phyloP scores from a whole-genome alignment of 192 early-diverging fungal genomes.

The Entrophospora sp. region DNA sequence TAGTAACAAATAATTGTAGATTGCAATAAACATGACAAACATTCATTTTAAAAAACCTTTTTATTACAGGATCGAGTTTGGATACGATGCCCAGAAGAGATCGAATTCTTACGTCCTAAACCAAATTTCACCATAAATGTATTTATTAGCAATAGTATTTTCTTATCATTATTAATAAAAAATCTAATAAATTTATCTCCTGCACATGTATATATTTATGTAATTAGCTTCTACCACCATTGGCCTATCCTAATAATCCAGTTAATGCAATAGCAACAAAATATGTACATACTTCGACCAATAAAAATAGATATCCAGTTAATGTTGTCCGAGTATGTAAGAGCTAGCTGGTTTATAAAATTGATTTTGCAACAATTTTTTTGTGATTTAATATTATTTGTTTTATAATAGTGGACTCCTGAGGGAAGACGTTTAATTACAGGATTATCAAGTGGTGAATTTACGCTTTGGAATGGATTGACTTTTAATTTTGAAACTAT shows the following conservation, averaged over 20 bases:
- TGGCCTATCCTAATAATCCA: conserved; percentile 57
- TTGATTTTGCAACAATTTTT: not conserved
- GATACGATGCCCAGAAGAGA: conserved; percentile 45
- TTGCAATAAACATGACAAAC: too few relatives aligned
- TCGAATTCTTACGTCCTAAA: conserved; percentile 55
- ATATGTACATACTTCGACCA: conserved; percentile 87
- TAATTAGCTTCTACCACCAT: conserved; percentile 56
- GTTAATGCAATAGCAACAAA: conserved; percentile 71
- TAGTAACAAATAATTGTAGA: too few relatives aligned
- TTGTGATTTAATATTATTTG: not conserved
- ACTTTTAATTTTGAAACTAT: conserved; percentile 99
- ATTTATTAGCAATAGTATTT: conserved; percentile 25
- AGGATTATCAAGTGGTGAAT: conserved; percentile 87
- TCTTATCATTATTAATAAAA: conserved; percentile 6
- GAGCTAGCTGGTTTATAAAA: too few relatives aligned
- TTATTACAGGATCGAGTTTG: conserved; percentile 41
- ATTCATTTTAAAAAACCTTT: not conserved
- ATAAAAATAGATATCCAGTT: conserved; percentile 84
- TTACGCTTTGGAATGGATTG: conserved; percentile 95
- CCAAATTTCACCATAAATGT: conserved; percentile 67
- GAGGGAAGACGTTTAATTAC: conserved; percentile 92
- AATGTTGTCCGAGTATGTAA: conserved; percentile 73
- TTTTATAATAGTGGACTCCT: conserved; percentile 72
- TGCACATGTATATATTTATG: not conserved
- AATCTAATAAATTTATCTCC: not conserved